Evolutionary conservation across 352 stramenopile species (phyloP), one percentile per base, ranked within the genome.

Genomic region (Phytophthora boehmeriae): DNA sequence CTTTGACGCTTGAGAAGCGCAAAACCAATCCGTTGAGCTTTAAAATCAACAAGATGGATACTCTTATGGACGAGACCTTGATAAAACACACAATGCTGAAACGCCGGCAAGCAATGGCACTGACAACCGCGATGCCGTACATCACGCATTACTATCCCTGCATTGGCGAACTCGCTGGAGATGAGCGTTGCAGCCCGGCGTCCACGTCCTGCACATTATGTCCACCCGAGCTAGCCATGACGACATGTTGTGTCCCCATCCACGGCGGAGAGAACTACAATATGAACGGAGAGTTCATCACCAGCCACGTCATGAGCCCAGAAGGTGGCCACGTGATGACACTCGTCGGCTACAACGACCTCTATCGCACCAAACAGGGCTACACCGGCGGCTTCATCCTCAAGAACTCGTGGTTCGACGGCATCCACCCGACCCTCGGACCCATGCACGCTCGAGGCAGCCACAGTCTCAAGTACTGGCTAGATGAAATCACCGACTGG

Each of bases 321-420:
- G 78, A 88, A 27, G 78, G 78, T n/a, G 78, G 78, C 1, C 81
- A 90, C 44, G 81, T 70, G 8, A 90, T 90, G 81, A 85, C 78
- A 38, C 60, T 90, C 16, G 76, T 85, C 11, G 81, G 78, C 17
- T 90, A 85, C 67, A 89, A 88, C 53, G 81, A 90, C 30, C 52
- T 84, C 19, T 89, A 75, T 59, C 78, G 71, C 23, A 86, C 73
- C 16, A 76, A 79, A 32, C 75, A 88, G 41, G 80, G 82, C 54
- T 85, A 72, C 59, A 88, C 76, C 0, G 82, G 79, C 30, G 80
- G 79, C 38, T 88, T 85, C 54, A 87, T 91, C 48, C 69, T 91
- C 34, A 91, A 91, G 69, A 91, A 91, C 71, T 91, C 82, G 57
- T 91, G 82, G 79, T 83, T 71, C 43, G 79, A 91, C 39, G 76